Conservation (phyloP, 1,284 basidiomycete species). For the Rhodotorula sp. region DNA sequence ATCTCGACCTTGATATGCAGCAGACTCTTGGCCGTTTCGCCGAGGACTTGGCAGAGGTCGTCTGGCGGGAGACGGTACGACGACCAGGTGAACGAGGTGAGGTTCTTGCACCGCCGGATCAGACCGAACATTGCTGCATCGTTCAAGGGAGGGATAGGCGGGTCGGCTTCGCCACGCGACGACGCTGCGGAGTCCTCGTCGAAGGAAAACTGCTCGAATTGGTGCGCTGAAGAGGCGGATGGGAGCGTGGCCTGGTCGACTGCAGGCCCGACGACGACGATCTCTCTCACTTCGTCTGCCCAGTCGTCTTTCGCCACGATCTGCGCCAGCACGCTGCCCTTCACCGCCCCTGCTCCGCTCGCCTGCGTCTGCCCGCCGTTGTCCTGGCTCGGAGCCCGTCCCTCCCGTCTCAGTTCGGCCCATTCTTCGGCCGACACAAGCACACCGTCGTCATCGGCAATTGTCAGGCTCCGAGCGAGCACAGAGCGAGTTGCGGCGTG, state of each 20-base stretch:
- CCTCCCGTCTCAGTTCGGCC: too few species aligned
- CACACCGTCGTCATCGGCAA: slow-evolving; percentile 28
- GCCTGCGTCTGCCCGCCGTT: too few species aligned
- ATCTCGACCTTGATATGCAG: slow-evolving; percentile 26
- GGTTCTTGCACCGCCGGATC: slow-evolving; percentile 15
- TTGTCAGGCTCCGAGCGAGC: background rate
- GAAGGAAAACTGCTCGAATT: background rate
- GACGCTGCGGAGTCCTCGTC: background rate
- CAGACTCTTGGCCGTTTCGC: slow-evolving; percentile 9
- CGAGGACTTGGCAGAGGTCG: slow-evolving; percentile 31
- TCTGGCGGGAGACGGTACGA: slow-evolving; percentile 26
- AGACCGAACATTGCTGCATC: slow-evolving; percentile 17
- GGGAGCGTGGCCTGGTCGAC: background rate
- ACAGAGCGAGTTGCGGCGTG: background rate
- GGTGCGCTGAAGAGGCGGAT: background rate
- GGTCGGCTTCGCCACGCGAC: background rate
- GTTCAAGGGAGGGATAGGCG: slow-evolving; percentile 14
- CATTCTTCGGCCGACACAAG: slow-evolving; percentile 13
- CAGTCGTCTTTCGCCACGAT: background rate
- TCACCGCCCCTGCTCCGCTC: too few species aligned
- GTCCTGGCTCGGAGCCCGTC: too few species aligned
- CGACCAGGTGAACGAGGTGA: slow-evolving; percentile 27
- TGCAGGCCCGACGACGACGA: background rate
- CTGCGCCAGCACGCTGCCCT: background rate
- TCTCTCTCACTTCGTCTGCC: background rate